phyloP scores from a whole-genome alignment of 2,329 filamentous ascomycete genomes.

The Truncatella angustata region DNA sequence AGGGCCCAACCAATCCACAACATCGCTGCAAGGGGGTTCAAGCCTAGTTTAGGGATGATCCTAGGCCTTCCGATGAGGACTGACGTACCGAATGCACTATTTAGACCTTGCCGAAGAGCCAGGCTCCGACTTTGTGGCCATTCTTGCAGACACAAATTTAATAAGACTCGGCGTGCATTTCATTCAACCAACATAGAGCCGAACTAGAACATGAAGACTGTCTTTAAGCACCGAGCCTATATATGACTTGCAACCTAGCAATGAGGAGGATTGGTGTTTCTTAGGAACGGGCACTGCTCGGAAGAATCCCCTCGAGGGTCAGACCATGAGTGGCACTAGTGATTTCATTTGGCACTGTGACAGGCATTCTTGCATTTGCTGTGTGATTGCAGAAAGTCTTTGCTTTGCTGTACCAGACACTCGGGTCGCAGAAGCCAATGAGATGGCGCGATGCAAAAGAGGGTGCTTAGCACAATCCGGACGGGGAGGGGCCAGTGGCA shows the following conservation, averaged over 20 bases:
- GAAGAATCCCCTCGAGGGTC: neutral
- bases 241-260: neutral
- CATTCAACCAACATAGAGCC: too few relatives aligned
- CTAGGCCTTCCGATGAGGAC: neutral
- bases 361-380: slow-evolving; percentile 3
- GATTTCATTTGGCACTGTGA: slow-evolving; percentile 9
- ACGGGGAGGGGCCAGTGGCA: slow-evolving; percentile 21
- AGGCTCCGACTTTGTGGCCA: too few relatives aligned
- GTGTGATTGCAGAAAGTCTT: slow-evolving; percentile 6
- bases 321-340: neutral
- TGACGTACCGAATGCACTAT: slow-evolving; percentile 2
- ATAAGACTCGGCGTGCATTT: too few relatives aligned
- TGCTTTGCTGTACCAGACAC: neutral
- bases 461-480: slow-evolving; percentile 13
- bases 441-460: neutral
- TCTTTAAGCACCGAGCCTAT: neutral
- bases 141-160: too few relatives aligned
- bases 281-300: too few relatives aligned
- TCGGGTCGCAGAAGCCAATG: slow-evolving; percentile 5
- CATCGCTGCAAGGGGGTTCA: slow-evolving; percentile 9
- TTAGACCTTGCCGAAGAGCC: neutral
- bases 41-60: neutral
- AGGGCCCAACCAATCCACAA: neutral
- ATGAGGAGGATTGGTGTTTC: too few relatives aligned
- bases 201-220: too few relatives aligned